Conservation (phyloP, 306 rosid genomes). For the Abrus precatorius region DNA sequence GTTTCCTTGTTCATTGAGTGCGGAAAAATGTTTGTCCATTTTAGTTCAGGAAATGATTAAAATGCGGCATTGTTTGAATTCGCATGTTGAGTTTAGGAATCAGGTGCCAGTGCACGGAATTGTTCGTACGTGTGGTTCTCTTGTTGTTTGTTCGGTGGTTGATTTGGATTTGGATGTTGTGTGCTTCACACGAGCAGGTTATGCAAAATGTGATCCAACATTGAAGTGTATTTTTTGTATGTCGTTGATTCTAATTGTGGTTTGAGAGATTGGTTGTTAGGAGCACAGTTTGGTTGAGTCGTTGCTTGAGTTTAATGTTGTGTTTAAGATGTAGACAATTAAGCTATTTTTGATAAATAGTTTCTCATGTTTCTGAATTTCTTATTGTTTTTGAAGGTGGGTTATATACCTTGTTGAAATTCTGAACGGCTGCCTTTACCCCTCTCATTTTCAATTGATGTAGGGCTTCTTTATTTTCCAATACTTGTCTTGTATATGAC, state of each 20-base stretch:
- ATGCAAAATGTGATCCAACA: conserved; percentile 1
- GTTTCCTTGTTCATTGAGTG: not conserved
- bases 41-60: conserved; percentile 23
- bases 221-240: not conserved
- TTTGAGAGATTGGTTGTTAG: conserved; percentile 8
- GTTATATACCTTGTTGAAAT: not conserved
- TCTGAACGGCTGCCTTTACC: not conserved
- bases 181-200: not conserved
- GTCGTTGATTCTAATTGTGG: conserved; percentile 26
- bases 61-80: conserved; percentile 29
- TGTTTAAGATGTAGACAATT: not conserved
- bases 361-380: conserved; percentile 23
- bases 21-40: not conserved
- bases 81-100: not conserved
- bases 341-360: not conserved
- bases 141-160: conserved; percentile 9
- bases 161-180: conserved; percentile 35
- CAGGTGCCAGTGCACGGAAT: not conserved
- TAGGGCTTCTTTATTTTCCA: not conserved
- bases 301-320: conserved; percentile 6
- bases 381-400: conserved; percentile 4
- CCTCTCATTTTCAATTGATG: not conserved
- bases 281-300: not conserved
- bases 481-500: not conserved
- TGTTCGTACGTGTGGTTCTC: not conserved